Base-by-base conservation (phyloP, 805 yeast species). In the Nakazawaea ambrosiae region DNA sequence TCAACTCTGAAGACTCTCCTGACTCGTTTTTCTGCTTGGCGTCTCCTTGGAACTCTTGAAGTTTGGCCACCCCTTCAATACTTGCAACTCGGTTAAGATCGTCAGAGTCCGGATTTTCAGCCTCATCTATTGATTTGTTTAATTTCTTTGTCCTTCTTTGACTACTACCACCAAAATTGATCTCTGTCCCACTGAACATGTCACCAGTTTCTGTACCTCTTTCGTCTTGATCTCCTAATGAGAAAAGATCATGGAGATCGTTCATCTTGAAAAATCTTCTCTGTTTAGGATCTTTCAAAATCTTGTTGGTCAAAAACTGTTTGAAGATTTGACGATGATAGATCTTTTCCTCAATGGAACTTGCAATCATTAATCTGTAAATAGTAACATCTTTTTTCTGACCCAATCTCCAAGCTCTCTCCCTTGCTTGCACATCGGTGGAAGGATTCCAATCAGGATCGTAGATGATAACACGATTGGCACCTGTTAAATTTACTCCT, bases 371-470 rank as follows among this genome's bases (percentile, higher is more conserved):
- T 30, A 92, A 64, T 41, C 98, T 63, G 49, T 90, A 92, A 25
- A 90, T 89, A 5, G 88, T 76, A 7, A 90, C 97, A 48, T 89
- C 96, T 41, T 80, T 77, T 54, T 83, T 89, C 57, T 90, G 98
- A 1, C 98, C 98, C 45, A 90, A 67, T 46, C 98, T 68, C 97
- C 97, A 92, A 0, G 97, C 97, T 34, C 98, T 63, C 55, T 90
- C 98, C 42, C 97, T 68, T 0, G 98, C 98, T 58, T 90, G 98
- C 42, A 89, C 70, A 62, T 90, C 98, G 0, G 97, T 92, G 1
- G 96, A 87, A 1, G 98, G 98, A 52, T 90, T 90, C 98, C 98
- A 90, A 58, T 92, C 97, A 0, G 98, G 98, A 51, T 90, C 98
- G 54, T 73, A 90, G 12, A 90, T 90, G 17, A 90, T 86, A 10